These are phyloP conservation scores for Endocladia muricata DNA, from an alignment of 31 red algal genomes.

Conservation along the genomic window DNA sequence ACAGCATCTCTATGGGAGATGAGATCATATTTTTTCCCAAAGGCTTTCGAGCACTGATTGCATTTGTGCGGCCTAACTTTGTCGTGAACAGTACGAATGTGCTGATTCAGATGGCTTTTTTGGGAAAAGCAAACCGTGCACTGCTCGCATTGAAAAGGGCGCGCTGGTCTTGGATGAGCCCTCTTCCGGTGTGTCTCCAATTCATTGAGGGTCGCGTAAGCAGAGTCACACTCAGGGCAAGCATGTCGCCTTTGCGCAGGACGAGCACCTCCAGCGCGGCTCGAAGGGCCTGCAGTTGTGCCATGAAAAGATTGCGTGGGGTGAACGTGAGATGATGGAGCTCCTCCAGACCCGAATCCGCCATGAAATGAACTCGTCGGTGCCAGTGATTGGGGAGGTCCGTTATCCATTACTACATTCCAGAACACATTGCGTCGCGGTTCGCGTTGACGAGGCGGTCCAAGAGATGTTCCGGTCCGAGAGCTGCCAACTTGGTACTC, in stretches of 20 bases:
- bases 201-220: background rate
- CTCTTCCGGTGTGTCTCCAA: background rate
- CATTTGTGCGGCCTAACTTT: conserved; percentile 43
- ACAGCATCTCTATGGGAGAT: conserved; percentile 33
- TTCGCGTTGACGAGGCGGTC: background rate
- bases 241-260: background rate
- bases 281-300: background rate
- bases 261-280: background rate
- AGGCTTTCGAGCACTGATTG: conserved; percentile 27
- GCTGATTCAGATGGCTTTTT: conserved; percentile 53
- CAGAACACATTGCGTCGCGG: background rate
- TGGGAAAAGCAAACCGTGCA: conserved; percentile 38
- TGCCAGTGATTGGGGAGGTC: background rate
- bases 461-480: background rate
- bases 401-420: conserved; percentile 2
- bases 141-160: conserved; percentile 20
- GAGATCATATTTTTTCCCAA: conserved; percentile 58
- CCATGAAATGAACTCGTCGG: background rate
- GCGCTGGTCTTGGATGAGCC: background rate
- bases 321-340: background rate
- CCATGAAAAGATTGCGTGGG: conserved; percentile 8
- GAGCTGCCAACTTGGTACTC: background rate
- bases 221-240: background rate
- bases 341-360: background rate
- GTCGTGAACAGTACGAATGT: conserved; percentile 46